Evolutionary conservation across 1,139 yeast genomes (phyloP).

Genomic region (Pichia cactophila): DNA sequence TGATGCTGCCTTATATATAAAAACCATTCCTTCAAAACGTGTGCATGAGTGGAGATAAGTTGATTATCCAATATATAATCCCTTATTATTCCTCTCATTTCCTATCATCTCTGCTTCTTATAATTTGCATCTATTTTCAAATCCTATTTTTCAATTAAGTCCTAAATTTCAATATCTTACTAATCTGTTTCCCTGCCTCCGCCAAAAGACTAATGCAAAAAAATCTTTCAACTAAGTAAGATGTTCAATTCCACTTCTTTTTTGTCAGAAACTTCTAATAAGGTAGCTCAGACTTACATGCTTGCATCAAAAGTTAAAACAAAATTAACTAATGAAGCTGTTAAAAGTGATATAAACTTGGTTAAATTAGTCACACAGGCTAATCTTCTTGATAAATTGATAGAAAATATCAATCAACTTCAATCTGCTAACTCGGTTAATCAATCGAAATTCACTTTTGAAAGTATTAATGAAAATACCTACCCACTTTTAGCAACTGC

Average conservation of each 20-base stretch:
- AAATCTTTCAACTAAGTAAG: background rate
- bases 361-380: constrained; percentile 68
- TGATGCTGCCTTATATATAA: too few species aligned
- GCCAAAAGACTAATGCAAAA: background rate
- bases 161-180: too few species aligned
- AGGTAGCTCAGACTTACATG: constrained; percentile 36
- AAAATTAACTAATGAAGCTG: constrained; percentile 62
- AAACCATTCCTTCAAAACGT: too few species aligned
- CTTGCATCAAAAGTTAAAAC: constrained; percentile 64
- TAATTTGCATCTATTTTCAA: too few species aligned
- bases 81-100: too few species aligned
- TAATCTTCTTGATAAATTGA: constrained; percentile 60
- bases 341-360: constrained; percentile 51
- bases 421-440: background rate
- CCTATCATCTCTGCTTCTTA: too few species aligned
- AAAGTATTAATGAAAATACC: constrained; percentile 10
- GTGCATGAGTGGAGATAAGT: background rate
- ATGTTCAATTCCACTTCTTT: constrained; percentile 4
- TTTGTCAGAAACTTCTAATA: constrained; percentile 7
- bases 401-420: constrained; percentile 35
- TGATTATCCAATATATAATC: background rate
- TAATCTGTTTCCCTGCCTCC: too few species aligned
- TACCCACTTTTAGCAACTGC: constrained; percentile 10
- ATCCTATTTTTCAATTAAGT: too few species aligned
- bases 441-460: background rate